A percentile compares a stretch with the other conserved stretches of the same genome.
These are phyloP conservation scores for Parasitella parasitica DNA, from an alignment of 371 early-diverging fungal species.

Conservation along the genomic window DNA sequence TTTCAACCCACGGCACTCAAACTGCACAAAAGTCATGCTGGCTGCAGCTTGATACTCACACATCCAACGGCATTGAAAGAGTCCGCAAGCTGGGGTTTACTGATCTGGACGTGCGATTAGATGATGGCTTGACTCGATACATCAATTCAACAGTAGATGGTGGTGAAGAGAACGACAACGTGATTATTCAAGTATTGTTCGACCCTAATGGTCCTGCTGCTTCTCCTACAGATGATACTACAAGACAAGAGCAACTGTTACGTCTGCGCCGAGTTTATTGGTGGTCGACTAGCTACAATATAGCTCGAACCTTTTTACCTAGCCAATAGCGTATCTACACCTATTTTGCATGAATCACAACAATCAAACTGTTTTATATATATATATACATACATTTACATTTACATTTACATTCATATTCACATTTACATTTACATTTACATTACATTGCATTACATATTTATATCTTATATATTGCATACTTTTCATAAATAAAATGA, in stretches of 20 bases:
- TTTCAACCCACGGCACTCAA: not conserved
- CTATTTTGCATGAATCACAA: not conserved
- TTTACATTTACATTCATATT: too few relatives aligned
- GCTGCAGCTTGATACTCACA: constrained; percentile 14
- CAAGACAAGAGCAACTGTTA: not conserved
- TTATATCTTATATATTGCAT: too few relatives aligned
- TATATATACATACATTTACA: not conserved
- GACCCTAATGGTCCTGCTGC: not conserved
- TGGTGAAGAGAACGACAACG: not conserved
- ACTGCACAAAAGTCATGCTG: not conserved
- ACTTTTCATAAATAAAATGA: not conserved
- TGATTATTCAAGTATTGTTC: not conserved
- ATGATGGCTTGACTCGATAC: not conserved
- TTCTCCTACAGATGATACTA: not conserved
- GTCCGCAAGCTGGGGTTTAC: constrained; percentile 7
- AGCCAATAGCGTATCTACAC: not conserved
- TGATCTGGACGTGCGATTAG: not conserved
- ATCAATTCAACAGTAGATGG: not conserved
- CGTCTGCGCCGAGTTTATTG: constrained; percentile 9
- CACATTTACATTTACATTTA: not conserved
- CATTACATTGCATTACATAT: not conserved
- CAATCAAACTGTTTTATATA: too few relatives aligned
- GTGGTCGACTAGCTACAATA: constrained; percentile 8
- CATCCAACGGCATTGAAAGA: constrained; percentile 15
- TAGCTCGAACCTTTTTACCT: not conserved